Evolutionary conservation across 1,284 basidiomycete species (phyloP).

Genomic region (Ustilago shanxiensis): DNA sequence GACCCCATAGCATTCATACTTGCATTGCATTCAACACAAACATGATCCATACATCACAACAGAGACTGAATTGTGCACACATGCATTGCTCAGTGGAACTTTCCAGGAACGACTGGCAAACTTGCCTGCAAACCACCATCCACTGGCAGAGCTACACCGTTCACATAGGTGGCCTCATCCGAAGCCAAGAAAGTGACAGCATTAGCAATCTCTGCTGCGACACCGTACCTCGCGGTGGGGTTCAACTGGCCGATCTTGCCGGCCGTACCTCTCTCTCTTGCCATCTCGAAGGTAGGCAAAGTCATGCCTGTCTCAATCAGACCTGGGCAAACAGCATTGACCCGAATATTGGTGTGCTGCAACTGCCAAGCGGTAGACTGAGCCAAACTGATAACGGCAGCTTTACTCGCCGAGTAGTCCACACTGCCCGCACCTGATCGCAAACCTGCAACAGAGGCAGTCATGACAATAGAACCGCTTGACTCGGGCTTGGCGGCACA

Average conservation of each 20-base stretch:
- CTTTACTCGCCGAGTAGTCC: conserved; percentile 77
- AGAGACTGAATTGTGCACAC: background rate
- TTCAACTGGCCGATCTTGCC: conserved; percentile 88
- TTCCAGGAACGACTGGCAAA: conserved; percentile 79
- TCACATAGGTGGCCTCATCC: conserved; percentile 87
- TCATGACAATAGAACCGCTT: conserved; percentile 88
- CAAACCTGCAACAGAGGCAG: conserved; percentile 91
- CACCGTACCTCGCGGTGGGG: conserved; percentile 79
- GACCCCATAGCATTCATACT: conserved; percentile 5
- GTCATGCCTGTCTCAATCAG: conserved; percentile 93
- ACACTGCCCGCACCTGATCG: conserved; percentile 85
- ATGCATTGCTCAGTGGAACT: conserved; percentile 57
- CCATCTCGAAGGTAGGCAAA: conserved; percentile 78
- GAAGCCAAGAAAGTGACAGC: conserved; percentile 87
- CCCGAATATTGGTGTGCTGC: conserved; percentile 83
- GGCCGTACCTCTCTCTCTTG: conserved; percentile 79
- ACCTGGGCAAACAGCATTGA: conserved; percentile 91
- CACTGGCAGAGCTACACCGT: conserved; percentile 87
- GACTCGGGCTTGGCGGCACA: conserved; percentile 75
- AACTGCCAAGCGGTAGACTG: conserved; percentile 84
- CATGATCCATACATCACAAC: background rate
- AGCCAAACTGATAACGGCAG: conserved; percentile 79
- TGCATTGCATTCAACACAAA: background rate
- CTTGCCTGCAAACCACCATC: conserved; percentile 86
- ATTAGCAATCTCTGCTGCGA: conserved; percentile 76